Evolutionary conservation across 768 basidiomycete genomes (phyloP).

Genomic region (Dentipellis sp.): DNA sequence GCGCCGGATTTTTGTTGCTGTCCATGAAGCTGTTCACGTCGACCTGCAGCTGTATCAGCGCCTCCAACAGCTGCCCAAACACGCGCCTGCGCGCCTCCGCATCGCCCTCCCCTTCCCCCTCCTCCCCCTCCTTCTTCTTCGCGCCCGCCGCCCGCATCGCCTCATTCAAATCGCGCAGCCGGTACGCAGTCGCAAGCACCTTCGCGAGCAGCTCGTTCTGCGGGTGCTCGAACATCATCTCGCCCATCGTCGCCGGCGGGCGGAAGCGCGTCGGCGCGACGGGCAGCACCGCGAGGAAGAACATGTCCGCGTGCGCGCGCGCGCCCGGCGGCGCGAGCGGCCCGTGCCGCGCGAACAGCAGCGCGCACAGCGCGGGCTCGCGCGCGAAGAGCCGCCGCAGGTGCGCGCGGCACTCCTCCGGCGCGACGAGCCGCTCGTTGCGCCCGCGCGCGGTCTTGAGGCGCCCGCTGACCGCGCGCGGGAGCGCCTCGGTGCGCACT

Average conservation of each 20-base stretch:
- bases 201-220: slow-evolving; percentile 86
- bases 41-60: slow-evolving; percentile 82
- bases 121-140: too few relatives aligned
- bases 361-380: slow-evolving; percentile 70
- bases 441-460: slow-evolving; percentile 70
- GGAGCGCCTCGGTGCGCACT: slow-evolving; percentile 23
- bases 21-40: slow-evolving; percentile 98
- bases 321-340: slow-evolving; percentile 55
- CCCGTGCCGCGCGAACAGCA: slow-evolving; percentile 91
- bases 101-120: slow-evolving; percentile 36
- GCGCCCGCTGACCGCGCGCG: slow-evolving; percentile 60
- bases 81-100: slow-evolving; percentile 42
- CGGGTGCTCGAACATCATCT: slow-evolving; percentile 89
- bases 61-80: slow-evolving; percentile 64
- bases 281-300: slow-evolving; percentile 89
- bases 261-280: slow-evolving; percentile 95
- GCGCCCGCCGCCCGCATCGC: slow-evolving; percentile 53
- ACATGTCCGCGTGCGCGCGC: slow-evolving; percentile 87
- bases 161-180: slow-evolving; percentile 66
- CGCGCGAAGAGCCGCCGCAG: slow-evolving; percentile 81
- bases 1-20: slow-evolving; percentile 86
- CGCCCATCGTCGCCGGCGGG: slow-evolving; percentile 86
- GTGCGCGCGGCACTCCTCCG: slow-evolving; percentile 92
- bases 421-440: slow-evolving; percentile 83
- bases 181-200: slow-evolving; percentile 73